Conservation (phyloP, 768 basidiomycete genomes). For the Lactarius psammicola region DNA sequence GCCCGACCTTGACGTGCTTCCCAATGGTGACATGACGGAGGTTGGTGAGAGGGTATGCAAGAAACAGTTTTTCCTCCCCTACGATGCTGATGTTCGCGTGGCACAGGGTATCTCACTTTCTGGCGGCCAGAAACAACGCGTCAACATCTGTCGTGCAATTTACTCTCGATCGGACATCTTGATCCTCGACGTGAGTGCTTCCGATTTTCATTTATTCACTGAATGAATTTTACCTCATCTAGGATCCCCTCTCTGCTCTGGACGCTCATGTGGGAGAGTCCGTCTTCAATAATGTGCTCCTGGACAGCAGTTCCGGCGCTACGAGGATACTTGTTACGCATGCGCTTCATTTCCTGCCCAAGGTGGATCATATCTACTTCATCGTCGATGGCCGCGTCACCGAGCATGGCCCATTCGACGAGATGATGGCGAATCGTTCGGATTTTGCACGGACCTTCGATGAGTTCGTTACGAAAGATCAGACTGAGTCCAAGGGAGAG, state of each 20-base stretch:
- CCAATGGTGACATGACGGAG: conserved; percentile 77
- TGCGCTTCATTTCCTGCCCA: conserved; percentile 84
- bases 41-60: conserved; percentile 64
- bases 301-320: conserved; percentile 58
- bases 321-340: conserved; percentile 91
- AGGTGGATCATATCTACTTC: conserved; percentile 83
- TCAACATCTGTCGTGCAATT: conserved; percentile 84
- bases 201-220: background rate
- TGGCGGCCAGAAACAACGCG: conserved; percentile 79
- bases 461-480: conserved; percentile 62
- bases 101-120: conserved; percentile 77
- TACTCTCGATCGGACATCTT: conserved; percentile 86
- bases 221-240: background rate
- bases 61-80: background rate
- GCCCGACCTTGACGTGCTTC: conserved; percentile 74
- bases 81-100: background rate
- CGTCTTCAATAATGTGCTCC: conserved; percentile 82
- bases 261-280: conserved; percentile 91
- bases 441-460: conserved; percentile 53
- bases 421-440: conserved; percentile 61
- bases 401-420: conserved; percentile 76
- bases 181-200: conserved; percentile 63
- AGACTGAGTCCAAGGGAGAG: conserved; percentile 47
- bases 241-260: conserved; percentile 84
- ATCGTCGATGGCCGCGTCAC: conserved; percentile 73